Conservation (phyloP, 2,329 filamentous ascomycete genomes). For the Didymella keratinophila region DNA sequence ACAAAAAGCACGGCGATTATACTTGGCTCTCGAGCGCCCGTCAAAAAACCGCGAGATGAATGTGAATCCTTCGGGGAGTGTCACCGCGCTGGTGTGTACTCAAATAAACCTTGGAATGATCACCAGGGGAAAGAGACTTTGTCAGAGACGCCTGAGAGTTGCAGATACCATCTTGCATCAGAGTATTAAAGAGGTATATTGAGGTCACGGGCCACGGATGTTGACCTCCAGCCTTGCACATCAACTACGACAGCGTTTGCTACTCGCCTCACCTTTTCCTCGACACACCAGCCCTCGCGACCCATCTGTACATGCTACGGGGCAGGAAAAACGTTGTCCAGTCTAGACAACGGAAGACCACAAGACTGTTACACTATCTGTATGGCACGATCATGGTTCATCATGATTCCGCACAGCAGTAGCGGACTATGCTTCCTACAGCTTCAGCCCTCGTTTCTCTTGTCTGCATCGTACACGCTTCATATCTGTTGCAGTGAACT, state of each 20-base stretch:
- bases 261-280: not conserved
- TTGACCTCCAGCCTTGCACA: not conserved
- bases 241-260: not conserved
- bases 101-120: not conserved
- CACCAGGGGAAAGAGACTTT: too few relatives aligned
- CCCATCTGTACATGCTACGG: not conserved
- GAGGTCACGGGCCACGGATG: too few relatives aligned
- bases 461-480: not conserved
- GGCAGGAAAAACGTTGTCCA: not conserved
- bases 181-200: not conserved
- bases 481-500: not conserved
- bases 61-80: too few relatives aligned
- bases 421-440: not conserved
- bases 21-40: not conserved
- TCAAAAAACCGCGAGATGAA: too few relatives aligned
- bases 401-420: not conserved
- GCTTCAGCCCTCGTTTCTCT: not conserved
- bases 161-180: not conserved
- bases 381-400: not conserved
- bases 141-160: not conserved
- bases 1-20: not conserved
- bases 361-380: not conserved
- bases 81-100: too few relatives aligned
- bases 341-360: not conserved
- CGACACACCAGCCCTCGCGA: not conserved